A percentile compares a stretch with the other conserved stretches of the same genome.
Evolutionary conservation across 768 basidiomycete genomes (phyloP).

Genomic region (Pluteus cervinus): DNA sequence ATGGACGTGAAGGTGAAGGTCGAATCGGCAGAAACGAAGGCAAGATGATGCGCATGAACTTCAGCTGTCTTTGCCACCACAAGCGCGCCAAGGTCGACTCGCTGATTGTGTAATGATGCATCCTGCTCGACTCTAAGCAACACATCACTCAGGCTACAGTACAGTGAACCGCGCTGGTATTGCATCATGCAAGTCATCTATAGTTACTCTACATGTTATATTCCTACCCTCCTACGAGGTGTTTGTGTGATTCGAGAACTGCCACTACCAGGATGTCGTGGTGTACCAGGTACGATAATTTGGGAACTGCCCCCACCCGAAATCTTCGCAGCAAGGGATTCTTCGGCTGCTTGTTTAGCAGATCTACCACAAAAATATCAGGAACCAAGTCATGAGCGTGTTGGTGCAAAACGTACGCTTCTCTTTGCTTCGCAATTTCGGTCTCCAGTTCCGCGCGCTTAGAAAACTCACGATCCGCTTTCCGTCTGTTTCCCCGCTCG

Average conservation of each 20-base stretch:
- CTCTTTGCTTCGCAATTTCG: constrained; percentile 81
- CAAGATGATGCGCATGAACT: no score
- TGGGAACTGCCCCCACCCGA: constrained; percentile 48
- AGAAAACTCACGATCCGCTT: constrained; percentile 86
- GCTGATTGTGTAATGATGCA: no score
- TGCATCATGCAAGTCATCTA: constrained; percentile 5
- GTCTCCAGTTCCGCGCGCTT: constrained; percentile 88
- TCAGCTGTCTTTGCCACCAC: no score
- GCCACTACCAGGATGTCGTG: constrained; percentile 63
- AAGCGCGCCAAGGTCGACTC: no score
- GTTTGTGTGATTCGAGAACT: constrained; percentile 65
- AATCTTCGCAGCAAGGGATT: constrained; percentile 49
- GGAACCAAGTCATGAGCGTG: not conserved
- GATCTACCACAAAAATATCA: constrained; percentile 29
- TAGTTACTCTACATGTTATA: constrained; percentile 36
- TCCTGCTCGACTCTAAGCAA: no score
- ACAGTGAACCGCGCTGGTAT: no score
- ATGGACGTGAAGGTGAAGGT: no score
- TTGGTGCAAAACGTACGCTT: constrained; percentile 52
- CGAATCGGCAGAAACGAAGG: no score
- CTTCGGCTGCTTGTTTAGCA: constrained; percentile 58
- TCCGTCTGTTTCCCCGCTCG: constrained; percentile 69
- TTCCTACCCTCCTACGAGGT: constrained; percentile 66
- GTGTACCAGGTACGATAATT: constrained; percentile 78
- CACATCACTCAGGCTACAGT: no score